Evolutionary conservation across 768 basidiomycete genomes (phyloP).

Genomic region (Tylopilus balloui): DNA sequence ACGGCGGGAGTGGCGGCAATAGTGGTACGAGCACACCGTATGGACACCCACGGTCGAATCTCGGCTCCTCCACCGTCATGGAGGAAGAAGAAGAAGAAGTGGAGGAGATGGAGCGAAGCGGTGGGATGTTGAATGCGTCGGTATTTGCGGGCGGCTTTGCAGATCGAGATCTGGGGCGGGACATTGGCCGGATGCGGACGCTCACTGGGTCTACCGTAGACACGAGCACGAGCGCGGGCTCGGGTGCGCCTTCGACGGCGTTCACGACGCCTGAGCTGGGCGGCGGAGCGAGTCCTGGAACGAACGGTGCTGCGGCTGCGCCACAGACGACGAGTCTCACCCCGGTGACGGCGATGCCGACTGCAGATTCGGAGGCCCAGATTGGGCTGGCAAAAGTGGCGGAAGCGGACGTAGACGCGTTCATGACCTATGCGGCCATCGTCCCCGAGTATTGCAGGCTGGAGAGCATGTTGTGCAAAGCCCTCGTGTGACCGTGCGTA

Average conservation of each 20-base stretch:
- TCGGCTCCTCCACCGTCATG: slow-evolving; percentile 49
- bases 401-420: slow-evolving; percentile 78
- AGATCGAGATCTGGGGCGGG: slow-evolving; percentile 37
- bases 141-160: slow-evolving; percentile 36
- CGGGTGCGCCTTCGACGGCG: slow-evolving; percentile 44
- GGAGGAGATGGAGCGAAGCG: slow-evolving; percentile 48
- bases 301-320: slow-evolving; percentile 27
- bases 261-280: slow-evolving; percentile 63
- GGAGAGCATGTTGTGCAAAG: slow-evolving; percentile 74
- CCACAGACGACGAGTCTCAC: slow-evolving; percentile 56
- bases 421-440: slow-evolving; percentile 81
- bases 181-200: slow-evolving; percentile 47
- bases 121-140: slow-evolving; percentile 27
- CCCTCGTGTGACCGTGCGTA: slow-evolving; percentile 37
- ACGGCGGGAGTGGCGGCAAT: slow-evolving; percentile 47
- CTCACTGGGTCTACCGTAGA: slow-evolving; percentile 46
- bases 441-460: slow-evolving; percentile 79
- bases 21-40: slow-evolving; percentile 71
- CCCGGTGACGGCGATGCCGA: slow-evolving; percentile 68
- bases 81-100: slow-evolving; percentile 79
- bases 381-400: slow-evolving; percentile 78
- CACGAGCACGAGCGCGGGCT: slow-evolving; percentile 28
- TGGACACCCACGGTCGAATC: slow-evolving; percentile 48
- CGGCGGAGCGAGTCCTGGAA: slow-evolving; percentile 31
- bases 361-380: slow-evolving; percentile 67